phyloP scores from a whole-genome alignment of 306 rosid genomes.

The Hylodesmum podocarpum region DNA sequence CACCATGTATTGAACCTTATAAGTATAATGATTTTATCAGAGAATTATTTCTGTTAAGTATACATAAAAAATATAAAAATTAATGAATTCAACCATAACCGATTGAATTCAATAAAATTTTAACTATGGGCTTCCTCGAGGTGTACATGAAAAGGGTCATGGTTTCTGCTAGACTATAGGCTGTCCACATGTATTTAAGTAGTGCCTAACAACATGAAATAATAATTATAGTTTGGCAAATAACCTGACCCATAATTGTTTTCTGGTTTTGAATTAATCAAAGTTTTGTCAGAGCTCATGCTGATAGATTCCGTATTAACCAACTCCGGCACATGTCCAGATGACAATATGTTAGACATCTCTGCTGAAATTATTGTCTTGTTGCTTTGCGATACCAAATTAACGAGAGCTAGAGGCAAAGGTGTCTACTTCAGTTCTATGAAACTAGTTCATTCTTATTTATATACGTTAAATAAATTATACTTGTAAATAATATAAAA shows the following conservation, averaged over 20 bases:
- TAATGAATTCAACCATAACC: not conserved
- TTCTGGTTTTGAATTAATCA: not conserved
- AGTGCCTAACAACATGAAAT: not conserved
- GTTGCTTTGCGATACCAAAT: not conserved
- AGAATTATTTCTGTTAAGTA: too few relatives aligned
- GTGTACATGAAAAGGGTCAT: not conserved
- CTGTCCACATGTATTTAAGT: not conserved
- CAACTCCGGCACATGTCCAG: constrained; percentile 2
- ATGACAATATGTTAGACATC: not conserved
- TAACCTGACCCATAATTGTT: not conserved
- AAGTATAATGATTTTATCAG: too few relatives aligned
- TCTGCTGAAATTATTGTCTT: not conserved
- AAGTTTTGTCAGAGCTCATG: not conserved
- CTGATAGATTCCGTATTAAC: not conserved
- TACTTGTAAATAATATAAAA: too few relatives aligned
- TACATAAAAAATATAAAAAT: too few relatives aligned
- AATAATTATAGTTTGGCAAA: not conserved
- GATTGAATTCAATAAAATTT: not conserved
- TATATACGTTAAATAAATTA: too few relatives aligned
- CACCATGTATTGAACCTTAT: not conserved
- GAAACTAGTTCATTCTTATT: too few relatives aligned
- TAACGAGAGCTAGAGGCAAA: too few relatives aligned
- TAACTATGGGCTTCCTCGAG: not conserved
- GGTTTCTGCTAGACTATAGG: not conserved
- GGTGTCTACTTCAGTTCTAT: too few relatives aligned